A percentile compares a stretch with the other conserved stretches of the same genome.
Conservation (phyloP, 208 protist species). For the Histomonas meleagridis region DNA sequence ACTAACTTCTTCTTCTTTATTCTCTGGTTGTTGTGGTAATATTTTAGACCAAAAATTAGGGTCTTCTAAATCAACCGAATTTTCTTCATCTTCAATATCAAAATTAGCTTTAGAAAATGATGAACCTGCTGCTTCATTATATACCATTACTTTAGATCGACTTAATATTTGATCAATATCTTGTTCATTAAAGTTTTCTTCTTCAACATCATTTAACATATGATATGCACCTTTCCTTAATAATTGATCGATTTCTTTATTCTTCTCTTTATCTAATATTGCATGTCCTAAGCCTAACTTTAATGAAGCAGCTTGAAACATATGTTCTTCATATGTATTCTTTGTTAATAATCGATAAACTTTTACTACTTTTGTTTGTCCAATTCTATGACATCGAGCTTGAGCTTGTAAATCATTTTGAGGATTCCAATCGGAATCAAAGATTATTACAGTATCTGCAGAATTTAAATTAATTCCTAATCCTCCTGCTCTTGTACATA, state of each 20-base stretch:
- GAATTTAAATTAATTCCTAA: constrained; percentile 65
- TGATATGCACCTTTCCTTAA: constrained; percentile 27
- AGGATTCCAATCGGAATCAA: constrained; percentile 81
- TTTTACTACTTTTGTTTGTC: constrained; percentile 53
- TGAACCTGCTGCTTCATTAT: neutral
- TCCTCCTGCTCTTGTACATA: constrained; percentile 63
- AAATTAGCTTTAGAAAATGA: neutral
- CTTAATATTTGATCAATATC: neutral
- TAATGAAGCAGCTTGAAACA: constrained; percentile 68
- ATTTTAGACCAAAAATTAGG: constrained; percentile 27
- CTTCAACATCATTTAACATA: constrained; percentile 32
- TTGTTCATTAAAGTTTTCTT: constrained; percentile 24
- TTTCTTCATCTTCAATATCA: neutral
- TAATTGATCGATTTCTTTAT: constrained; percentile 12
- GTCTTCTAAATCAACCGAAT: neutral
- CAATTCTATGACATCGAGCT: constrained; percentile 60
- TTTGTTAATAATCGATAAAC: constrained; percentile 50
- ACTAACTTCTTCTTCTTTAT: neutral
- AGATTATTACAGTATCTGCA: constrained; percentile 65
- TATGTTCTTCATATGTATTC: constrained; percentile 41
- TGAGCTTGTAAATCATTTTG: constrained; percentile 73
- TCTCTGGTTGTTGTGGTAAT: neutral
- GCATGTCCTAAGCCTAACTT: constrained; percentile 71
- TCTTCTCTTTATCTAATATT: constrained; percentile 44
- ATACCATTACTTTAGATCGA: neutral